A percentile compares a stretch with the other conserved stretches of the same genome.
These are phyloP conservation scores for Calcarisporium arbuscula DNA, from an alignment of 2,329 filamentous ascomycete genomes.

Conservation along the genomic window DNA sequence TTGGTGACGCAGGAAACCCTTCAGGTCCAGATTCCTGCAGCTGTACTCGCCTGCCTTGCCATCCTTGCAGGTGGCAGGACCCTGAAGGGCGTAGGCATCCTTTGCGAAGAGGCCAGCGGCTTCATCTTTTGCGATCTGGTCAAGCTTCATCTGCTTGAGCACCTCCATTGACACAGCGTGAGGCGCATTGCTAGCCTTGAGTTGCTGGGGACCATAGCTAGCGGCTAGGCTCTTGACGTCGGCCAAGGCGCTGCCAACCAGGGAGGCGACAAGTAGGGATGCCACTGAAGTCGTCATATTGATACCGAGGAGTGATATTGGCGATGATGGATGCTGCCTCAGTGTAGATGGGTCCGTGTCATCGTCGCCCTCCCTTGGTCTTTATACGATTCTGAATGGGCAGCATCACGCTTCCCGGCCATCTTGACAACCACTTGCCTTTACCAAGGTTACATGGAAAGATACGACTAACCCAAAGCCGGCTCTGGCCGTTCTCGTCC, in stretches of 20 bases:
- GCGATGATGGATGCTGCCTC: no score
- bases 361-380: no score
- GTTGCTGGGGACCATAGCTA: conserved; percentile 1
- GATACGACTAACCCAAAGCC: no score
- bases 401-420: no score
- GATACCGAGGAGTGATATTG: background rate
- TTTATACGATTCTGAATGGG: no score
- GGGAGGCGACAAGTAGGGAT: conserved; percentile 4
- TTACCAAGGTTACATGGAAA: no score
- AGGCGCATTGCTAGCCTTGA: conserved; percentile 11
- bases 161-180: conserved; percentile 9
- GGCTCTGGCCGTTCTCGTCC: no score
- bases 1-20: conserved; percentile 31
- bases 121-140: conserved; percentile 5
- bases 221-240: conserved; percentile 1
- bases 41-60: conserved; percentile 27
- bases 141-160: conserved; percentile 7
- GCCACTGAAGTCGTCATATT: conserved; percentile 3
- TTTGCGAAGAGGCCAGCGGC: conserved; percentile 12
- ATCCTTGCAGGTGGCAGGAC: conserved; percentile 17
- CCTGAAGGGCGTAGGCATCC: conserved; percentile 9
- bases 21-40: conserved; percentile 31
- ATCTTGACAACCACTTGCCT: no score
- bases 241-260: conserved; percentile 5
- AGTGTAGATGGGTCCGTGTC: no score